Evolutionary conservation across 169 alveolate genomes (phyloP).

Genomic region (Babesia bovis): DNA sequence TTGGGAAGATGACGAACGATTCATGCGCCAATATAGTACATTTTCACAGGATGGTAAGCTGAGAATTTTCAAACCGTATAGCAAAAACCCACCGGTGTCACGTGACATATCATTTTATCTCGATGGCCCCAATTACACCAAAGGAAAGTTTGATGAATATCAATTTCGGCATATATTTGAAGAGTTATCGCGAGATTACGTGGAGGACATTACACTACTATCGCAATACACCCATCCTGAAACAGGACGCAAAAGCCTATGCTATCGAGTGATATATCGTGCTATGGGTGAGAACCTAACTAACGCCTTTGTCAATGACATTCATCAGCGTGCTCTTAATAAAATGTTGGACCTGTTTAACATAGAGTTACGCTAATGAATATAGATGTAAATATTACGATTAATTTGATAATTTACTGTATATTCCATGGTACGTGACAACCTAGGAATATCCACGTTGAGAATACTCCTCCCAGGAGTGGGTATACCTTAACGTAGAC

Average conservation of each 20-base stretch:
- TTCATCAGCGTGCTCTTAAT: constrained; percentile 51
- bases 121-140: constrained; percentile 20
- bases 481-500: constrained; percentile 75
- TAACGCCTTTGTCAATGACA: constrained; percentile 66
- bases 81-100: constrained; percentile 72
- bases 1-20: constrained; percentile 89
- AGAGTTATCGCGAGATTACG: constrained; percentile 45
- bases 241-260: constrained; percentile 42
- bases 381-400: neutral
- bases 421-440: constrained; percentile 67
- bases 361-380: constrained; percentile 26
- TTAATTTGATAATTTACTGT: neutral
- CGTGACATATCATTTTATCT: constrained; percentile 75
- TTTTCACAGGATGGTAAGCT: constrained; percentile 44
- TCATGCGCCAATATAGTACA: constrained; percentile 78
- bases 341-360: constrained; percentile 5
- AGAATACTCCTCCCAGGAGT: constrained; percentile 73
- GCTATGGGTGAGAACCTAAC: constrained; percentile 75
- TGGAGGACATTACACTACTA: constrained; percentile 37
- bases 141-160: constrained; percentile 12
- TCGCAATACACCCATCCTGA: constrained; percentile 35
- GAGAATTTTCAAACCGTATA: constrained; percentile 65
- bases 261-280: constrained; percentile 75
- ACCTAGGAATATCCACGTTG: constrained; percentile 78
- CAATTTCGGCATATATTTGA: constrained; percentile 12